Conservation (phyloP, 371 early-diverging fungal species). For the Blakeslea trispora region DNA sequence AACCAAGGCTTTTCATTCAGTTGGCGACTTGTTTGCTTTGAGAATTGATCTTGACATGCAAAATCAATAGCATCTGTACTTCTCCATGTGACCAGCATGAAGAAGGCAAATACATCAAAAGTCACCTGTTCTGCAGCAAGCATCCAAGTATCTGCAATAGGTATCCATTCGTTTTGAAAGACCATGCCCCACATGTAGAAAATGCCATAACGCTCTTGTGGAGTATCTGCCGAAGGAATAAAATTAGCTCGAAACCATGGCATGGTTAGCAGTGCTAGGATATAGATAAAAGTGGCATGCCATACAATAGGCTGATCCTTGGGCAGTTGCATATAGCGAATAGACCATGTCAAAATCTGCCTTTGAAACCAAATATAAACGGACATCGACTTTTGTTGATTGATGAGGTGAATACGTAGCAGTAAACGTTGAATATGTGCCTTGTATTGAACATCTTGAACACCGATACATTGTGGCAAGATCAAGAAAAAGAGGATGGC, state of each 20-base stretch:
- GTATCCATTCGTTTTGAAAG: constrained; percentile 64
- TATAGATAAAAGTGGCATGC: constrained; percentile 43
- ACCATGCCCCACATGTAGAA: constrained; percentile 66
- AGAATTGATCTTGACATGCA: constrained; percentile 10
- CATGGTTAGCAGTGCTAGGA: constrained; percentile 48
- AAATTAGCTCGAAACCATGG: constrained; percentile 59
- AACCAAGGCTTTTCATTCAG: constrained; percentile 39
- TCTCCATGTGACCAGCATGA: constrained; percentile 43
- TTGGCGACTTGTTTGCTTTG: not conserved
- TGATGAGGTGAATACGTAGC: constrained; percentile 34
- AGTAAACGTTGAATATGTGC: constrained; percentile 15
- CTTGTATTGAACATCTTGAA: not conserved
- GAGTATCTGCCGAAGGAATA: constrained; percentile 47
- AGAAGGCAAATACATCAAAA: constrained; percentile 51
- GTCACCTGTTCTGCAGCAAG: constrained; percentile 48
- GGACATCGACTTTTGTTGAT: constrained; percentile 16
- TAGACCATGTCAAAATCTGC: constrained; percentile 34
- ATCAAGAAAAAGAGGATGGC: not conserved
- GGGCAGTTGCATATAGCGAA: constrained; percentile 35
- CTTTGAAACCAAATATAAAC: constrained; percentile 25
- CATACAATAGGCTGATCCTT: constrained; percentile 36
- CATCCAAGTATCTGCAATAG: constrained; percentile 82
- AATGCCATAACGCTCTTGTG: constrained; percentile 48
- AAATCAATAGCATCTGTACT: constrained; percentile 20
- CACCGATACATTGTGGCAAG: not conserved